These are phyloP conservation scores for Nadsonia starkeyi-henricii DNA, from an alignment of 1,139 yeast species.

Conservation along the genomic window DNA sequence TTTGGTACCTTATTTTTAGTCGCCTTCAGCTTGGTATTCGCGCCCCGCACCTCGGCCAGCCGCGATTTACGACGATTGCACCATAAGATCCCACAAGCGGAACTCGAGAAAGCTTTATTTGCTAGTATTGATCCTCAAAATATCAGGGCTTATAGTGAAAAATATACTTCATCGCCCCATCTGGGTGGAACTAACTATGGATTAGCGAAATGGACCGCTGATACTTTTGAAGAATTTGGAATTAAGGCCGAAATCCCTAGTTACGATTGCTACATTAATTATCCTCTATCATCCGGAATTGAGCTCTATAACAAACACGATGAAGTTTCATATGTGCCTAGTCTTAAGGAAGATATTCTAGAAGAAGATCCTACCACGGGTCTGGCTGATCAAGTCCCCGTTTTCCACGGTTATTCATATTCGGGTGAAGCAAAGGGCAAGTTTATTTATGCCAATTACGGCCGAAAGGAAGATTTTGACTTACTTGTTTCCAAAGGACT, in stretches of 20 bases:
- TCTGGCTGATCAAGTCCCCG: constrained; percentile 38
- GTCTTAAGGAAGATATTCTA: constrained; percentile 56
- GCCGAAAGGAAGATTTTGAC: constrained; percentile 41
- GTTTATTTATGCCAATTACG: constrained; percentile 48
- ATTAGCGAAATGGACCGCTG: constrained; percentile 52
- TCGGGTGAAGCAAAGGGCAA: constrained; percentile 49
- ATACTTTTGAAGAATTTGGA: constrained; percentile 51
- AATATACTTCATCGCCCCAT: constrained; percentile 49
- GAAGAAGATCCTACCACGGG: constrained; percentile 56
- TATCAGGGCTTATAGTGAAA: constrained; percentile 18
- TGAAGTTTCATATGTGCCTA: constrained; percentile 41
- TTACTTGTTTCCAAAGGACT: constrained; percentile 32
- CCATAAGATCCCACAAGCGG: constrained; percentile 18
- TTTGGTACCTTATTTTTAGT: constrained; percentile 40
- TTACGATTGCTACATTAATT: constrained; percentile 47
- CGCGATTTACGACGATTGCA: constrained; percentile 73
- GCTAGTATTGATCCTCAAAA: constrained; percentile 16
- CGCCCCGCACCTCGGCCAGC: constrained; percentile 76
- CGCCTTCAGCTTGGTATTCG: constrained; percentile 53
- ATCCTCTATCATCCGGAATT: constrained; percentile 43
- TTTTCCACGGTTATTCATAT: constrained; percentile 59
- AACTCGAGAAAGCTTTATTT: constrained; percentile 21
- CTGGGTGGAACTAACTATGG: constrained; percentile 57
- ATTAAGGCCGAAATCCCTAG: constrained; percentile 37
- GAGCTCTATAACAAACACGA: constrained; percentile 27